Evolutionary conservation across 2,329 filamentous ascomycete species (phyloP).

Genomic region (Colletotrichum scovillei): DNA sequence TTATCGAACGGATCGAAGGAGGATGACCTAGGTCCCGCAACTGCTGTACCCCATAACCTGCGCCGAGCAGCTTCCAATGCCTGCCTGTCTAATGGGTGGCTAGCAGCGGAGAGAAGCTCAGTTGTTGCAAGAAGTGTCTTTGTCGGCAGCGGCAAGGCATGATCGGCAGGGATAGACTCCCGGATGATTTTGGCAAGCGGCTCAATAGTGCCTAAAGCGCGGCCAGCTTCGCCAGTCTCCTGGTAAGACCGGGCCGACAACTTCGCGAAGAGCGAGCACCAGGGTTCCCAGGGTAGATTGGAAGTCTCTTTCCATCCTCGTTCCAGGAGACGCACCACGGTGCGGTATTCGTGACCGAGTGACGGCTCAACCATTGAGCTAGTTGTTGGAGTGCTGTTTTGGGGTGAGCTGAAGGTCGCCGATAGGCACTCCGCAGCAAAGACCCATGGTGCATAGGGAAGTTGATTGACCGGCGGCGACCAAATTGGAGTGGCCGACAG

Average conservation of each 20-base stretch:
- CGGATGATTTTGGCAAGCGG: constrained; percentile 71
- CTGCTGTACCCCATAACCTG: constrained; percentile 72
- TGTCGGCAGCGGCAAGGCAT: constrained; percentile 35
- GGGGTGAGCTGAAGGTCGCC: constrained; percentile 46
- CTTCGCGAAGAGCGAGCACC: constrained; percentile 67
- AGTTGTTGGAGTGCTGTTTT: constrained; percentile 50
- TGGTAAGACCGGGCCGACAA: constrained; percentile 67
- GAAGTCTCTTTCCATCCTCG: constrained; percentile 65
- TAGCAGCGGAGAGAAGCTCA: constrained; percentile 59
- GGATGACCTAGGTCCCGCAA: constrained; percentile 51
- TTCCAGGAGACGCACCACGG: constrained; percentile 75
- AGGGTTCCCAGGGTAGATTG: constrained; percentile 57
- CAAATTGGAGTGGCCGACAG: constrained; percentile 55
- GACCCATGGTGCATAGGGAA: constrained; percentile 63
- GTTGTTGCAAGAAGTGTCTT: constrained; percentile 49
- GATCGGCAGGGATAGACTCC: constrained; percentile 45
- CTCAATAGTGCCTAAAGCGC: constrained; percentile 76
- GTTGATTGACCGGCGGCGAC: constrained; percentile 52
- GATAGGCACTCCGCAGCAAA: constrained; percentile 54
- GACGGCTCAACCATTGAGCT: constrained; percentile 56
- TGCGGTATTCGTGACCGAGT: constrained; percentile 76
- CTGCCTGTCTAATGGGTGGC: constrained; percentile 69
- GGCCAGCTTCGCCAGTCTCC: constrained; percentile 75
- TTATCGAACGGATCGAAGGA: constrained; percentile 73
- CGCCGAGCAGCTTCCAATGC: constrained; percentile 74